A percentile compares a stretch with the other conserved stretches of the same genome.
Evolutionary conservation across 768 basidiomycete genomes (phyloP).

Genomic region (Auricularia auricula-judae): DNA sequence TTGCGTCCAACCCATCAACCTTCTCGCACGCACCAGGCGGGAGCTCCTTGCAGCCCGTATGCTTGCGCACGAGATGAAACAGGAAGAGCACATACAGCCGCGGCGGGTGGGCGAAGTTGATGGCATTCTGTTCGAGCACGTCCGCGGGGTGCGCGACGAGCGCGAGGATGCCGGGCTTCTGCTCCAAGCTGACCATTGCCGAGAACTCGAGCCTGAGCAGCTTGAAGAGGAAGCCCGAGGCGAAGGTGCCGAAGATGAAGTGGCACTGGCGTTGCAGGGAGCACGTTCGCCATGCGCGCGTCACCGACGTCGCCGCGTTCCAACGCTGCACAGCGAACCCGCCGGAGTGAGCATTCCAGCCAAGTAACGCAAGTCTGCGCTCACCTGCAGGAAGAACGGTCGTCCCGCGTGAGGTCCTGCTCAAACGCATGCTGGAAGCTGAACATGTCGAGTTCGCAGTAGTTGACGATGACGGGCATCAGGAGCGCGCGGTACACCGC

Average conservation of each 20-base stretch:
- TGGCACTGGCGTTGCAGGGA: constrained; percentile 41
- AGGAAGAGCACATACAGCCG: constrained; percentile 49
- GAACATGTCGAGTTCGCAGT: constrained; percentile 45
- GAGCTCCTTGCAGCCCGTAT: constrained; percentile 11
- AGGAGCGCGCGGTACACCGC: neutral
- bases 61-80: constrained; percentile 33
- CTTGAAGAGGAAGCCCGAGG: constrained; percentile 52
- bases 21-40: neutral
- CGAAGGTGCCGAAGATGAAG: constrained; percentile 36
- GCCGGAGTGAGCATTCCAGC: neutral
- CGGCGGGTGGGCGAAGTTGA: constrained; percentile 46
- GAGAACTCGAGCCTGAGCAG: constrained; percentile 40
- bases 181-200: constrained; percentile 25
- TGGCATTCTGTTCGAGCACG: constrained; percentile 35
- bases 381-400: constrained; percentile 27
- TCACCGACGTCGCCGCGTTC: constrained; percentile 44
- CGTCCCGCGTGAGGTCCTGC: constrained; percentile 28
- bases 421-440: constrained; percentile 39
- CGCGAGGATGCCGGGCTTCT: constrained; percentile 30
- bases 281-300: constrained; percentile 38
- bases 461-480: constrained; percentile 29
- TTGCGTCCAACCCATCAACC: neutral
- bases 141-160: constrained; percentile 33
- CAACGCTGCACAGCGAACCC: constrained; percentile 26
- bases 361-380: neutral